Evolutionary conservation across 106 monocot genomes (phyloP).

Genomic region (Dendrobium catenatum): DNA sequence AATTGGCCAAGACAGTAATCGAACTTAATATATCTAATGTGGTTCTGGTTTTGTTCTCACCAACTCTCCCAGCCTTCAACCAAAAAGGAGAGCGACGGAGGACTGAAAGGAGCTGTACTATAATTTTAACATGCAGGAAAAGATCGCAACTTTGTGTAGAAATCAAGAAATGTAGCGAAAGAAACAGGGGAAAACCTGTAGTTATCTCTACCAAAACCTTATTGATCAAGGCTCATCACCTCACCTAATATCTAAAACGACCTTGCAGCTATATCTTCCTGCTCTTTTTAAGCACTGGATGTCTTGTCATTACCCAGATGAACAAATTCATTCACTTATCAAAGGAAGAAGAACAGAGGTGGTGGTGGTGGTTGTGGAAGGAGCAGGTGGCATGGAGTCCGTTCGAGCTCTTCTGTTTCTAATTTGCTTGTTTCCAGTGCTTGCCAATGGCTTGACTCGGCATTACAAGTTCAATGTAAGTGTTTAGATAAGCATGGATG

Average conservation of each 20-base stretch:
- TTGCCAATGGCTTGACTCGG: constrained; percentile 21
- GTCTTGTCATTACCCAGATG: constrained; percentile 13
- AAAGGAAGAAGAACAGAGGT: constrained; percentile 8
- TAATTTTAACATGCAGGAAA: neutral
- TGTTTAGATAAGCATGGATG: neutral
- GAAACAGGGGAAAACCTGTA: neutral
- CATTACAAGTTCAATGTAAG: constrained; percentile 67
- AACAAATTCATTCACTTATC: neutral
- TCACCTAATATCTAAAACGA: constrained; percentile 65
- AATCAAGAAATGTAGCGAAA: constrained; percentile 11
- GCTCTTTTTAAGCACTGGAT: constrained; percentile 26
- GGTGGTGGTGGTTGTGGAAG: neutral
- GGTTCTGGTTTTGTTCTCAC: neutral
- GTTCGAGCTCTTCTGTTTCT: constrained; percentile 7
- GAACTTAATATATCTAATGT: too few species aligned
- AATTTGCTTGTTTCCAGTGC: constrained; percentile 12
- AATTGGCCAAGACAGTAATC: too few species aligned
- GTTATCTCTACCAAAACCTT: constrained; percentile 26
- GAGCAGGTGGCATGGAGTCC: constrained; percentile 1
- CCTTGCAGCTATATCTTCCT: constrained; percentile 22
- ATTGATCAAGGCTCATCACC: constrained; percentile 28
- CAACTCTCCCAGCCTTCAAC: constrained; percentile 1
- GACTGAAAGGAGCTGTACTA: constrained; percentile 2
- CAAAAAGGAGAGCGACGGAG: constrained; percentile 9
- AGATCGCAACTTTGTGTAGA: constrained; percentile 8